Percentiles rank a stretch among this genome's conserved stretches.
Evolutionary conservation across 2,329 filamentous ascomycete species (phyloP).

Genomic region (Diaporthe ampelina): DNA sequence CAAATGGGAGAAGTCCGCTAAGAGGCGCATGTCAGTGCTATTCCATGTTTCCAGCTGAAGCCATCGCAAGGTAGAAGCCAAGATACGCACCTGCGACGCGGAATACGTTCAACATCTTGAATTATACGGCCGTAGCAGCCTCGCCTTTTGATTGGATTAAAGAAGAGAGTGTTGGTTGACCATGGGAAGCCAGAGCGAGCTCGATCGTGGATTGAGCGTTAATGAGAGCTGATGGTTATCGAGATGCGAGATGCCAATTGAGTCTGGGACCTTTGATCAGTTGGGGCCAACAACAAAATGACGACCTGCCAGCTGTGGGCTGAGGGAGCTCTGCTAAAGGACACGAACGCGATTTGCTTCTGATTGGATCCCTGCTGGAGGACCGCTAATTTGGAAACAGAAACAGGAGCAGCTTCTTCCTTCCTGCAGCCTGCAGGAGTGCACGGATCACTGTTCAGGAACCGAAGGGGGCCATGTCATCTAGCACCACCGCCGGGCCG

Average conservation of each 20-base stretch:
- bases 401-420: background rate
- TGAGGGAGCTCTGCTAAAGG: constrained; percentile 48
- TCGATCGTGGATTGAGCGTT: constrained; percentile 2
- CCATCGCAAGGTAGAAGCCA: constrained; percentile 34
- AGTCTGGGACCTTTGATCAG: constrained; percentile 11
- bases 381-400: constrained; percentile 19
- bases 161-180: constrained; percentile 24
- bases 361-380: constrained; percentile 51
- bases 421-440: constrained; percentile 20
- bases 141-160: constrained; percentile 30
- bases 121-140: constrained; percentile 34
- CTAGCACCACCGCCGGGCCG: background rate
- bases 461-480: background rate
- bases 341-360: constrained; percentile 60
- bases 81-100: constrained; percentile 65
- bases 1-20: constrained; percentile 96
- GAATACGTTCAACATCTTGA: constrained; percentile 70
- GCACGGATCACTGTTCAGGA: constrained; percentile 32
- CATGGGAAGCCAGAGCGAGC: constrained; percentile 31
- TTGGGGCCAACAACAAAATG: constrained; percentile 31
- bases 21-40: constrained; percentile 43
- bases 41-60: constrained; percentile 18
- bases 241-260: constrained; percentile 24
- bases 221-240: background rate
- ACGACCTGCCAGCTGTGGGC: constrained; percentile 19